A percentile compares a stretch with the other conserved stretches of the same genome.
Conservation (phyloP, 2,329 filamentous ascomycete genomes). For the Lachnellula subtilissima region DNA sequence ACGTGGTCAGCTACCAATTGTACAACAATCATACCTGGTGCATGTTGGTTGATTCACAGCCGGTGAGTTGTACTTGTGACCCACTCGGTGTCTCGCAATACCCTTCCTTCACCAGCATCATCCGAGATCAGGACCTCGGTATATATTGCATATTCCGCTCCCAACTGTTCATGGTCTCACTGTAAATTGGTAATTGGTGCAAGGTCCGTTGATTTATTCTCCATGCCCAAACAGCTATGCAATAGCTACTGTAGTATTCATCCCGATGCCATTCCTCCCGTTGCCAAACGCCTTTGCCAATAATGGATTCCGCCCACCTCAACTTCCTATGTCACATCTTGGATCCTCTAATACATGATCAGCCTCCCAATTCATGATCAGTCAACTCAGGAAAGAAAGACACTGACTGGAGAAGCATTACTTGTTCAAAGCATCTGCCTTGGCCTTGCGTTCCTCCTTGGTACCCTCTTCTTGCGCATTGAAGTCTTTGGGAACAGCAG, state of each 20-base stretch:
- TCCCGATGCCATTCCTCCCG: not conserved
- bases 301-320: not conserved
- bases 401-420: constrained; percentile 26
- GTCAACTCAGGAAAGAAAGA: not conserved
- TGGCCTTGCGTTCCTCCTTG: constrained; percentile 64
- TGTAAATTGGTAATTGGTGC: not conserved
- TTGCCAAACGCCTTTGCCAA: not conserved
- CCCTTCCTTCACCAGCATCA: not conserved
- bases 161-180: not conserved
- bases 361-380: not conserved
- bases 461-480: constrained; percentile 52
- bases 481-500: constrained; percentile 50
- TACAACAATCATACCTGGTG: not conserved
- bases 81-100: not conserved
- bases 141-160: not conserved
- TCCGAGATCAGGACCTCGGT: not conserved
- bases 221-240: not conserved
- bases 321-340: not conserved
- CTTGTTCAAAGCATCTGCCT: constrained; percentile 63
- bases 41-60: too few relatives aligned
- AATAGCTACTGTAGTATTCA: not conserved
- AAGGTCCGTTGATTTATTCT: not conserved
- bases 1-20: not conserved
- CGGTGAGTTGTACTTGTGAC: not conserved
- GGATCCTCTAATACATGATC: not conserved